phyloP scores from a whole-genome alignment of 495 filamentous ascomycete genomes.

The Halenospora varia region DNA sequence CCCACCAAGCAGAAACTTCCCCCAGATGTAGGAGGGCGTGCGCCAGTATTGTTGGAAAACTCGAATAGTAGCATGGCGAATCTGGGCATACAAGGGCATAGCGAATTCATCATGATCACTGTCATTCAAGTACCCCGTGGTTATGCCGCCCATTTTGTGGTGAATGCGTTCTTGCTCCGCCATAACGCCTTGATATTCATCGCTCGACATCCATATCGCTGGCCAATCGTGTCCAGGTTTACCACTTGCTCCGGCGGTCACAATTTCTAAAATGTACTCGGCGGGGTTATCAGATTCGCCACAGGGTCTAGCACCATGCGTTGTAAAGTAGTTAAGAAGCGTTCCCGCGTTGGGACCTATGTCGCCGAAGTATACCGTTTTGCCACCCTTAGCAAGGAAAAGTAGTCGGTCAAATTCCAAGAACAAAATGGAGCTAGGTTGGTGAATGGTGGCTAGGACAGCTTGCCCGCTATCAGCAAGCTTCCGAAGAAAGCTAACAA shows the following conservation, averaged over 20 bases:
- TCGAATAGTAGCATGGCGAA: conserved; percentile 44
- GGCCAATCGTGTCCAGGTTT: conserved; percentile 64
- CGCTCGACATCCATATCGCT: conserved; percentile 67
- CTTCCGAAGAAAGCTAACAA: conserved; percentile 73
- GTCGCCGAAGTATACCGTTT: conserved; percentile 76
- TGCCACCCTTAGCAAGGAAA: conserved; percentile 69
- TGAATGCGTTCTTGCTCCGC: conserved; percentile 71
- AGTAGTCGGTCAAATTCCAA: conserved; percentile 83
- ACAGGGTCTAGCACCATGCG: conserved; percentile 68
- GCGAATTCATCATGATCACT: conserved; percentile 37
- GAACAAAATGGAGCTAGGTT: conserved; percentile 87
- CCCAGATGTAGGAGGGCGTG: conserved; percentile 53
- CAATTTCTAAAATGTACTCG: conserved; percentile 26
- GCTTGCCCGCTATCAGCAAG: conserved; percentile 81
- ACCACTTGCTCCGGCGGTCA: conserved; percentile 20
- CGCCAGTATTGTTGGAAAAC: conserved; percentile 58
- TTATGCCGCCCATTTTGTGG: conserved; percentile 36
- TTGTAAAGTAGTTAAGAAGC: conserved; percentile 66
- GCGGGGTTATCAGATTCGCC: conserved; percentile 64
- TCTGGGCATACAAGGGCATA: conserved; percentile 51
- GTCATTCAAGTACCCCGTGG: conserved; percentile 12
- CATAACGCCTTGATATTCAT: conserved; percentile 60
- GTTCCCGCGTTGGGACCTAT: conserved; percentile 65
- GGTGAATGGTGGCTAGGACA: conserved; percentile 90
- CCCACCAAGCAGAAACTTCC: conserved; percentile 57